Conservation (phyloP, 805 yeast species). For the Grigorovia jiainica region DNA sequence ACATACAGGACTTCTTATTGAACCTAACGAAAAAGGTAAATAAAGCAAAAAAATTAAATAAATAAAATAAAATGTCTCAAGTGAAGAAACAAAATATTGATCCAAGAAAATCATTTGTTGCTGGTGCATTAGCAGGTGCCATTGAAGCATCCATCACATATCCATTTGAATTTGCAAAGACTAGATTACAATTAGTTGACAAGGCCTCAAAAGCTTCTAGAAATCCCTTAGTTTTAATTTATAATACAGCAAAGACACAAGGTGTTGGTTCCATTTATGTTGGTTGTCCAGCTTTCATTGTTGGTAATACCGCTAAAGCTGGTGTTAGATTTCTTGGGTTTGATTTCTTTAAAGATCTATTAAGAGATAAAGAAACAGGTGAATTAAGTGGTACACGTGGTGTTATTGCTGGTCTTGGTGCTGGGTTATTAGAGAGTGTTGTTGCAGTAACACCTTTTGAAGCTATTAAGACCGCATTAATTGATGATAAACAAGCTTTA, state of each 20-base stretch:
- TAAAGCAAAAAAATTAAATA: not conserved
- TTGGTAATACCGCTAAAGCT: slow-evolving; percentile 94
- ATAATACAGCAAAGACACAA: slow-evolving; percentile 63
- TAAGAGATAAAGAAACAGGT: slow-evolving; percentile 71
- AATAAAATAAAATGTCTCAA: slow-evolving; percentile 4
- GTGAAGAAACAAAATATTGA: slow-evolving; percentile 33
- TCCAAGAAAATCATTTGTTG: slow-evolving; percentile 75
- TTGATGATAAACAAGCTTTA: slow-evolving; percentile 77
- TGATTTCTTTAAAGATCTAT: slow-evolving; percentile 68
- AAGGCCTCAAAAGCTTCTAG: slow-evolving; percentile 56
- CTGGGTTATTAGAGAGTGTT: slow-evolving; percentile 85
- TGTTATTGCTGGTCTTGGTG: slow-evolving; percentile 94
- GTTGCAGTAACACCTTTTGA: slow-evolving; percentile 96
- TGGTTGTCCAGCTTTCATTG: slow-evolving; percentile 94
- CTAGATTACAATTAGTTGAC: slow-evolving; percentile 75
- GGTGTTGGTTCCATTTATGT: slow-evolving; percentile 76
- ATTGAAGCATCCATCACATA: slow-evolving; percentile 87
- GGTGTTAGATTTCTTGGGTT: slow-evolving; percentile 91
- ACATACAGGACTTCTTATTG: no score
- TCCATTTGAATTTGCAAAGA: slow-evolving; percentile 96
- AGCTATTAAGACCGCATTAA: slow-evolving; percentile 90
- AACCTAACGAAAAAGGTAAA: no score
- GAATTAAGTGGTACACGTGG: slow-evolving; percentile 85
- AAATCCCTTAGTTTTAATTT: slow-evolving; percentile 77
- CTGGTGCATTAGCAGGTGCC: slow-evolving; percentile 96